A percentile compares a stretch with the other conserved stretches of the same genome.
Conservation (phyloP, 495 filamentous ascomycete genomes). For the Penicillium mononematosum region DNA sequence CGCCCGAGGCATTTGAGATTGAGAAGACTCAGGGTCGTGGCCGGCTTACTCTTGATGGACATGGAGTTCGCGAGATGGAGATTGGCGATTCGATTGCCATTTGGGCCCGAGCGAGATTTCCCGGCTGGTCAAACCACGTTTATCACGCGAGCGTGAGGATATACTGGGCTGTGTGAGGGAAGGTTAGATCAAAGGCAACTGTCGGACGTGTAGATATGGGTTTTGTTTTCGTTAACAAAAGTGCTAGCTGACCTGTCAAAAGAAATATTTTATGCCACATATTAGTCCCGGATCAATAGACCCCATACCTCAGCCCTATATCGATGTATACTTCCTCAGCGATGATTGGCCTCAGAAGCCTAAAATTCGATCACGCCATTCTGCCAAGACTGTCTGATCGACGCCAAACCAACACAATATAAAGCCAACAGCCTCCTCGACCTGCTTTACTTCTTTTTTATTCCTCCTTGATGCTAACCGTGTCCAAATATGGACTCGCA, state of each 20-base stretch:
- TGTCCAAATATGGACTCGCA: not conserved
- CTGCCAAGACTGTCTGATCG: slow-evolving; percentile 36
- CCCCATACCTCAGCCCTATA: not conserved
- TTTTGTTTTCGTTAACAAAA: not conserved
- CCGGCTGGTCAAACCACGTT: slow-evolving; percentile 60
- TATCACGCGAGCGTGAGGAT: slow-evolving; percentile 56
- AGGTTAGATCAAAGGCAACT: not conserved
- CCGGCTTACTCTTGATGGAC: slow-evolving; percentile 52
- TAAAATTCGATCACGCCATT: slow-evolving; percentile 40
- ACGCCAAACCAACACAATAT: slow-evolving; percentile 28
- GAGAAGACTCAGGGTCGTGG: slow-evolving; percentile 49
- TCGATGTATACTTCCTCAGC: slow-evolving; percentile 1
- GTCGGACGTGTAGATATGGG: not conserved
- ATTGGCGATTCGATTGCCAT: slow-evolving; percentile 65
- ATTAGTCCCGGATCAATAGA: not conserved
- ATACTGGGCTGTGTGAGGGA: slow-evolving; percentile 59
- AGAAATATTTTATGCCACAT: not conserved
- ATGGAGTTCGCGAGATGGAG: slow-evolving; percentile 54
- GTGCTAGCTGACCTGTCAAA: not conserved
- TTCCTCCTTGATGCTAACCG: slow-evolving; percentile 1
- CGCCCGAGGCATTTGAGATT: slow-evolving; percentile 40
- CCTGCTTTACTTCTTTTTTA: slow-evolving; percentile 15
- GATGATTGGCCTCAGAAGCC: slow-evolving; percentile 13
- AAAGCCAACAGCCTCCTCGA: slow-evolving; percentile 26
- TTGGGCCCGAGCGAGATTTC: slow-evolving; percentile 63